Base-by-base conservation (phyloP, 305 asterid species). In the Solanum chacoense region DNA sequence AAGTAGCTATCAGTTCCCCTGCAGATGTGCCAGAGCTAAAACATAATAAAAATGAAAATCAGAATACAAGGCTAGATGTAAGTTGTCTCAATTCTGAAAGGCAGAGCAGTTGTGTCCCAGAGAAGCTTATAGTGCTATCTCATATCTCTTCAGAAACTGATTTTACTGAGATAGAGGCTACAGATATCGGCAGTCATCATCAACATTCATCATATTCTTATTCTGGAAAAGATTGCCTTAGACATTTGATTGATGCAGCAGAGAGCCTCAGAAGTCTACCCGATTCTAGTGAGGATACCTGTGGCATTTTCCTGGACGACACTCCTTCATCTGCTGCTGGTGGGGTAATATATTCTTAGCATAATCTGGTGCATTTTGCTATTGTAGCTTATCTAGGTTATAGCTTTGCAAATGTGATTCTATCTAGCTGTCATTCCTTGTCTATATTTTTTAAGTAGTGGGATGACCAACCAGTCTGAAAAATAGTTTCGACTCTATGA, bases 191-290 rank as follows among this genome's bases (percentile, higher is more conserved):
- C 85, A 72, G 63, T 85, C 90, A n/a, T 45, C 73, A 59, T 63
- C 86, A 88, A 67, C 86, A 55, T 84, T 75, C 37, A n/a, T 85
- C 88, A 83, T 76, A 36, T 40, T 91, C 90, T 78, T 77, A 87
- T 72, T 38, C 36, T 69, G 84, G 28, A 81, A 59, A 87, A 75
- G 79, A 83, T 45, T 85, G 84, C 86, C 75, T 74, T 26, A 76
- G 13, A 37, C 79, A 88, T 87, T 85, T 84, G 42, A 37, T 87
- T 59, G 88, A 88, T 83, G 84, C 76, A 8, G 83, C 63, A 36
- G 77, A 88, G 13, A 88, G 67, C 80, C 63, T 72, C 50, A 87
- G 85, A 87, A 83, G 88, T 72, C 50, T 74, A 32, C 69, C 77
- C 13, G 40, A 65, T n/a, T 84, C 59, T 29, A 32, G 63, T 65